phyloP scores from a whole-genome alignment of 305 asterid species.

The Fraxinus sp. region DNA sequence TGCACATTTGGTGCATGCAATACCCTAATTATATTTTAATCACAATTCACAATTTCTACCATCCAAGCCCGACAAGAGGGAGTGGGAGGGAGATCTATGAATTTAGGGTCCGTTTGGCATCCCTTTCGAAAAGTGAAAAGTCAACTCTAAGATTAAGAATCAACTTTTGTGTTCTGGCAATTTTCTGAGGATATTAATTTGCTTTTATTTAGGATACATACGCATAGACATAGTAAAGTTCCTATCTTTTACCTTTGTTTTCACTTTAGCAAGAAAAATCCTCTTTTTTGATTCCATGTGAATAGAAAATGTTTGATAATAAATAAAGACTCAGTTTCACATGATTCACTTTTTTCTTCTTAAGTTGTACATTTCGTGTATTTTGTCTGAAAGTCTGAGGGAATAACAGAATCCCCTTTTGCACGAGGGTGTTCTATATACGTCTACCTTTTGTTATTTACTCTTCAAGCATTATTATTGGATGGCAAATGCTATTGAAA shows the following conservation, averaged over 20 bases:
- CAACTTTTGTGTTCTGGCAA: neutral
- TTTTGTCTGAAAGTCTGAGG: neutral
- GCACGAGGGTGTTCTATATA: neutral
- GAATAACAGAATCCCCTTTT: conserved; percentile 9
- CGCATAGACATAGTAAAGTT: neutral
- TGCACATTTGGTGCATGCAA: conserved; percentile 31
- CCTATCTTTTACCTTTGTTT: neutral
- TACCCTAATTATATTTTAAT: neutral
- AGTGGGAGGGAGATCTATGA: neutral
- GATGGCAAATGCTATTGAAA: neutral
- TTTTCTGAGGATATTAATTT: neutral
- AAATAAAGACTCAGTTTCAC: conserved; percentile 32
- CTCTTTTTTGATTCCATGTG: neutral
- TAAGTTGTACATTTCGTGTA: neutral
- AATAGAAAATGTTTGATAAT: neutral
- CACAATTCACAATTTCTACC: neutral
- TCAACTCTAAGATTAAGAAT: neutral
- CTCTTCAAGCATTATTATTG: neutral
- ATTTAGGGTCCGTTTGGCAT: neutral
- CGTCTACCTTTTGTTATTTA: neutral
- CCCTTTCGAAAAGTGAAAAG: neutral
- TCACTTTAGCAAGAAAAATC: neutral
- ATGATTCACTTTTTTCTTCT: neutral
- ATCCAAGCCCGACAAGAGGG: neutral
- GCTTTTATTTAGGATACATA: neutral